Conservation (phyloP, 495 filamentous ascomycete genomes). For the Chaetomium tenue region DNA sequence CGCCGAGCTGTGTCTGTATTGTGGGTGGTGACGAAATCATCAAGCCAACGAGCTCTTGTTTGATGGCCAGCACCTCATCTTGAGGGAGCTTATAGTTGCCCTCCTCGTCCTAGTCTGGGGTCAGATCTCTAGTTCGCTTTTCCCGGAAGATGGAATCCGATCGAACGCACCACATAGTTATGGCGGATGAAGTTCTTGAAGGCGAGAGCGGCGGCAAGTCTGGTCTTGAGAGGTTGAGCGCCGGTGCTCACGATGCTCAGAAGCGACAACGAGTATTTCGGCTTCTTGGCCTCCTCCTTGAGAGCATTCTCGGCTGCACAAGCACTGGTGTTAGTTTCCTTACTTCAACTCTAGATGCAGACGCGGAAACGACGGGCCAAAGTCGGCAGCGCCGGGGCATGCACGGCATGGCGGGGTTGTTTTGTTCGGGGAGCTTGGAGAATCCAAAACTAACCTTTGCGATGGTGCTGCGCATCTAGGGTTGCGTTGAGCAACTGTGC, state of each 20-base stretch:
- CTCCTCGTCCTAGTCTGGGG: slow-evolving; percentile 60
- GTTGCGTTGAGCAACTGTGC: slow-evolving; percentile 81
- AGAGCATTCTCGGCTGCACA: slow-evolving; percentile 74
- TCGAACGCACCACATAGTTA: slow-evolving; percentile 65
- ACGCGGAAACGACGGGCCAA: background rate
- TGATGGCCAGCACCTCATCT: slow-evolving; percentile 83
- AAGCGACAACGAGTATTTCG: slow-evolving; percentile 81
- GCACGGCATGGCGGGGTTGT: slow-evolving; percentile 18
- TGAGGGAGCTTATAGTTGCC: slow-evolving; percentile 80
- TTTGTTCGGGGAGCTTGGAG: background rate
- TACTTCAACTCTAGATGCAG: too few species aligned
- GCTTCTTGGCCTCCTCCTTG: slow-evolving; percentile 69
- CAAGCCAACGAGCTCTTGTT: slow-evolving; percentile 87
- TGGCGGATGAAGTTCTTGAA: slow-evolving; percentile 98
- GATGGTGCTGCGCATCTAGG: slow-evolving; percentile 78
- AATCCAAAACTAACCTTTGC: slow-evolving; percentile 65
- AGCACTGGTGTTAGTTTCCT: slow-evolving; percentile 25
- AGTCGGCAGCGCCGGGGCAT: background rate
- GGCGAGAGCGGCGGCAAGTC: slow-evolving; percentile 86
- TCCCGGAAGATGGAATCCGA: too few species aligned
- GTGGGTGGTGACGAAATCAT: slow-evolving; percentile 88
- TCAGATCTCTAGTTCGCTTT: background rate
- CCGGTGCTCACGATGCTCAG: slow-evolving; percentile 82
- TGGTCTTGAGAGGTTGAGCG: slow-evolving; percentile 64
- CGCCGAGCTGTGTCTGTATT: slow-evolving; percentile 90